phyloP scores from a whole-genome alignment of 768 basidiomycete species.

The Pleurotus salmoneostramineus region DNA sequence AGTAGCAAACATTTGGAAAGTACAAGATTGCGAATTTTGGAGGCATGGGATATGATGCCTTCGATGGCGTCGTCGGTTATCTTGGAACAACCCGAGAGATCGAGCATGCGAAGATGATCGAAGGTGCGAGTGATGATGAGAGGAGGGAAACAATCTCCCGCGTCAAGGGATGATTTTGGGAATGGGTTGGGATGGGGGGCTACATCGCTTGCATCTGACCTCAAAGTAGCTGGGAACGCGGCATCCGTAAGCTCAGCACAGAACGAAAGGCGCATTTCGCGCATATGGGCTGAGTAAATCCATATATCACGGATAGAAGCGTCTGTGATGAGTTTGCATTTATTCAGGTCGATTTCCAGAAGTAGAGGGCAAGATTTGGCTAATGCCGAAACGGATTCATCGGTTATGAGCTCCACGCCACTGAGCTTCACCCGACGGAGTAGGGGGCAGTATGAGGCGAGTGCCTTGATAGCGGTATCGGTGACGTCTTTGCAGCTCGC shows the following conservation, averaged over 20 bases:
- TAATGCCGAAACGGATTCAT: slow-evolving; percentile 70
- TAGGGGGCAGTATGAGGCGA: slow-evolving; percentile 71
- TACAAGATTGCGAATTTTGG: slow-evolving; percentile 82
- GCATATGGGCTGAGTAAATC: slow-evolving; percentile 75
- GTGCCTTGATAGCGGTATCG: slow-evolving; percentile 69
- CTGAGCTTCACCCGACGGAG: slow-evolving; percentile 90
- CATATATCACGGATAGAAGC: slow-evolving; percentile 79
- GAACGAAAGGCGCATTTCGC: slow-evolving; percentile 85
- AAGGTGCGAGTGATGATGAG: slow-evolving; percentile 62
- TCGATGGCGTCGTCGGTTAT: slow-evolving; percentile 84
- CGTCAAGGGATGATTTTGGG: slow-evolving; percentile 13
- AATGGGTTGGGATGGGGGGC: slow-evolving; percentile 27
- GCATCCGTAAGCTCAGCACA: slow-evolving; percentile 76
- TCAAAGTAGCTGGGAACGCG: slow-evolving; percentile 77
- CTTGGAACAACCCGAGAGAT: slow-evolving; percentile 80
- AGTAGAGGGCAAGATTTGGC: slow-evolving; percentile 79
- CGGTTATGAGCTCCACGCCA: slow-evolving; percentile 71
- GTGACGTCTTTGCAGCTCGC: slow-evolving; percentile 79
- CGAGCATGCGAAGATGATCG: slow-evolving; percentile 89
- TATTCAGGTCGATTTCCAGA: slow-evolving; percentile 91
- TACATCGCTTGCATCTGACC: slow-evolving; percentile 23
- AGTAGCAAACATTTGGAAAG: slow-evolving; percentile 79
- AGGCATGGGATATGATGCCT: slow-evolving; percentile 76
- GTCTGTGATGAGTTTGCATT: slow-evolving; percentile 77
- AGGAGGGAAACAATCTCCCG: slow-evolving; percentile 51